Evolutionary conservation across 441 rosid species (phyloP), one percentile per base, ranked within the genome.

Genomic region (California macrophylla): DNA sequence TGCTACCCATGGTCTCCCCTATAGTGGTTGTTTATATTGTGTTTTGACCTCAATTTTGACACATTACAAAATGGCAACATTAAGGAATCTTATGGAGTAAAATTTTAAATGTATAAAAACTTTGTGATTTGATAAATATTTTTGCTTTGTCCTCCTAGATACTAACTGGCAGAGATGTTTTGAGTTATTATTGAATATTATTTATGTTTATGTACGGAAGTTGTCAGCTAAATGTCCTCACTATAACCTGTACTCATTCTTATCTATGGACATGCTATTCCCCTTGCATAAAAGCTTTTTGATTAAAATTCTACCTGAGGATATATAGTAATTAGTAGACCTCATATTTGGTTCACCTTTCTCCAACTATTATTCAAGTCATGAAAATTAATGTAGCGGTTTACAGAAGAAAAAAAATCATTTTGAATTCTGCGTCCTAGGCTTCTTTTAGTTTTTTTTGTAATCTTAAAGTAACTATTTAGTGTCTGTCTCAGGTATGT

Each of bases 401-500:
- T 3, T 24, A 24, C n/a, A 21, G 28, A 58, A 6, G 3, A 40
- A 40, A 23, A 20, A 10, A 23, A 58, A 23, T 58, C 63, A 58
- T 58, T 23, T 58, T 58, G 24, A 52, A 0, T 3, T 24, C 29
- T 16, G 58, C 16, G 28, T 24, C 30, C 29, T 58, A 58, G 63
- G 36, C 26, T 38, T 52, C 54, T 68, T 69, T 29, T 73, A 73
- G 15, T 45, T 28, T 29, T 62, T 38, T 10, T 62, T 29, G 63
- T 58, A 58, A 23, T 58, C 10, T 23, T 24, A 58, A 58, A 69
- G 34, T 72, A 63, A 74, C 26, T 45, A 34, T 62, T 3, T 45
- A 30, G 63, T 71, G 7, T 69, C 66, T 71, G 30, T 76, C 28
- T 61, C 88, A 93, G 98, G 96, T 80, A 66, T 89, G 98, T 79